Percentiles rank a stretch among this genome's conserved stretches.
Evolutionary conservation across 2,329 filamentous ascomycete species (phyloP).

Genomic region (Teratosphaeriaceae sp.): DNA sequence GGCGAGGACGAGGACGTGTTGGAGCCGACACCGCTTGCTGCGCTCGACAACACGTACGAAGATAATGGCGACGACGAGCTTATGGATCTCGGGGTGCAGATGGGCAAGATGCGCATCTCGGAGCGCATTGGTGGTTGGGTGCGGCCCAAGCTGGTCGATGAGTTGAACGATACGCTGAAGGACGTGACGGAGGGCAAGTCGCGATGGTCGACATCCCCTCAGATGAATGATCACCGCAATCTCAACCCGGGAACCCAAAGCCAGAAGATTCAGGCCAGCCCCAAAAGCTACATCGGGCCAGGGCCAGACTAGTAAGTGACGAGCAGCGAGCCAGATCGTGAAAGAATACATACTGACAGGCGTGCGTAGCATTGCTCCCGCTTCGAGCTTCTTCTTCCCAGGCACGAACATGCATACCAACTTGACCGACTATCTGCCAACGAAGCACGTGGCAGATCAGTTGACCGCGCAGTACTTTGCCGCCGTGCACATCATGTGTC

Average conservation of each 20-base stretch:
- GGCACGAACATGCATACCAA: slow-evolving; percentile 42
- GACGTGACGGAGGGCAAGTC: slow-evolving; percentile 24
- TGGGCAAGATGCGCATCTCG: slow-evolving; percentile 66
- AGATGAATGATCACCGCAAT: slow-evolving; percentile 14
- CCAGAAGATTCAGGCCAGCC: slow-evolving; percentile 20
- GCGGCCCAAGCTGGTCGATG: slow-evolving; percentile 62
- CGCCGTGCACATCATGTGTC: slow-evolving; percentile 61
- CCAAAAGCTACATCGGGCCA: slow-evolving; percentile 53
- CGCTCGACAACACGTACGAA: slow-evolving; percentile 62
- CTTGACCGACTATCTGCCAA: slow-evolving; percentile 56
- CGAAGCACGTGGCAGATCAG: slow-evolving; percentile 50
- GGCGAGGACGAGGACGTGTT: slow-evolving; percentile 52
- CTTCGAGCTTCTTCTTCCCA: slow-evolving; percentile 60
- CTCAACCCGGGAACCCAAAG: slow-evolving; percentile 11
- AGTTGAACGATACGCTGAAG: slow-evolving; percentile 43
- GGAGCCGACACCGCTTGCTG: slow-evolving; percentile 56
- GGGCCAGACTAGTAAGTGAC: slow-evolving; percentile 50
- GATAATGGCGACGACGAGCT: slow-evolving; percentile 59
- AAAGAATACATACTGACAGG: no score
- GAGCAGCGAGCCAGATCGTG: no score
- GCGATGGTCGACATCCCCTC: slow-evolving; percentile 12
- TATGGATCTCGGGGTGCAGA: slow-evolving; percentile 63
- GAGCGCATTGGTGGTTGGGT: slow-evolving; percentile 69
- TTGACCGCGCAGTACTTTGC: slow-evolving; percentile 62
- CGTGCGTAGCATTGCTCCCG: slow-evolving; percentile 48